A percentile compares a stretch with the other conserved stretches of the same genome.
Evolutionary conservation across 2,329 filamentous ascomycete genomes (phyloP).

Genomic region (Xylaria digitata): DNA sequence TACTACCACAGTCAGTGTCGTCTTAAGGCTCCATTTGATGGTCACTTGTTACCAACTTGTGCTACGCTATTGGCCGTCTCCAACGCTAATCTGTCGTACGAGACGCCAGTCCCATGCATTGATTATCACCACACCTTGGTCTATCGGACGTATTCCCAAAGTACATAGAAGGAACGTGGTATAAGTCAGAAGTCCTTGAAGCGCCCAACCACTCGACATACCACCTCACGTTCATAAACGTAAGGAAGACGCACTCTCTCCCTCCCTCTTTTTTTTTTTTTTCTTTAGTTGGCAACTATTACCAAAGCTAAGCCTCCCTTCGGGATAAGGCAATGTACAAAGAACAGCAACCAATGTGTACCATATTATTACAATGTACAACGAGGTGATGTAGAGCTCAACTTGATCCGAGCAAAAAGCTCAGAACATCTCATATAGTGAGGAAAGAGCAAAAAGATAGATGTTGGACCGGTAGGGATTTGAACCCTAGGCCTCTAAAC

Average conservation of each 20-base stretch:
- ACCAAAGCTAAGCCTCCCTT: neutral
- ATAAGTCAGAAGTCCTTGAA: neutral
- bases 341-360: neutral
- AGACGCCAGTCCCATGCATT: neutral
- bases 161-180: neutral
- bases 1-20: neutral
- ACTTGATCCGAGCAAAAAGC: neutral
- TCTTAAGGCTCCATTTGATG: conserved; percentile 15
- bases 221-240: neutral
- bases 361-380: neutral
- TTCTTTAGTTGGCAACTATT: neutral
- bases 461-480: conserved; percentile 46
- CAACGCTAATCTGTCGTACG: neutral
- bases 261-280: neutral
- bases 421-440: neutral
- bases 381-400: neutral
- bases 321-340: neutral
- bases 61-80: conserved; percentile 28
- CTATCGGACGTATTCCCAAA: neutral
- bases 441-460: neutral
- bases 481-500: conserved; percentile 48
- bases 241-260: neutral
- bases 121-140: neutral
- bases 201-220: neutral
- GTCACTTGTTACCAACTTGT: conserved; percentile 13